These are phyloP conservation scores for Cucumis melo DNA, from an alignment of 306 rosid species.

Conservation along the genomic window DNA sequence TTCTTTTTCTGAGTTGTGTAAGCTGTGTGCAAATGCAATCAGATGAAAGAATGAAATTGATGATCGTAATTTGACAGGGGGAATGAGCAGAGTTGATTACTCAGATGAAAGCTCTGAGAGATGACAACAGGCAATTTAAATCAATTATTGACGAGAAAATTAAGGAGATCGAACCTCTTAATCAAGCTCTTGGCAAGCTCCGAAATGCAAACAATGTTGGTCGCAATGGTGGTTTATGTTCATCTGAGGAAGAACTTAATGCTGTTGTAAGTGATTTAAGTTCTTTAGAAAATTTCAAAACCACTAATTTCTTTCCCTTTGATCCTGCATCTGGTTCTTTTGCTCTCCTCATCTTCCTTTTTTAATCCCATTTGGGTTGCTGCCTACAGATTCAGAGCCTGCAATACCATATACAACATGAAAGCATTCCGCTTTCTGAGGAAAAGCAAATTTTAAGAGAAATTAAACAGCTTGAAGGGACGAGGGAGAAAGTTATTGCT, in stretches of 20 bases:
- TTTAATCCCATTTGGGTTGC: slow-evolving; percentile 29
- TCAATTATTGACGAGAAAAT: slow-evolving; percentile 56
- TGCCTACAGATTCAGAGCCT: slow-evolving; percentile 57
- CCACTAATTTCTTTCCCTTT: no score
- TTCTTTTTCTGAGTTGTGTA: background rate
- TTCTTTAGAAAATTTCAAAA: no score
- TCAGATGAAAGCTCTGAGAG: slow-evolving; percentile 65
- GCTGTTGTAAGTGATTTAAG: no score
- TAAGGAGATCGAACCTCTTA: slow-evolving; percentile 78
- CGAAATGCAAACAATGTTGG: slow-evolving; percentile 54
- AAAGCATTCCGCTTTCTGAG: slow-evolving; percentile 81
- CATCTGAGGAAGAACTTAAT: no score
- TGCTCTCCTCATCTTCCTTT: no score
- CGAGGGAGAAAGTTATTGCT: slow-evolving; percentile 77
- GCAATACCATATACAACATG: slow-evolving; percentile 84
- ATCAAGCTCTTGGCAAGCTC: slow-evolving; percentile 81
- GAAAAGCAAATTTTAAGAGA: slow-evolving; percentile 85
- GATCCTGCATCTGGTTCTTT: no score
- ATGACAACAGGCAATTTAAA: slow-evolving; percentile 50
- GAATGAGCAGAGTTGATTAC: slow-evolving; percentile 60
- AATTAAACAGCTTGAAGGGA: slow-evolving; percentile 86
- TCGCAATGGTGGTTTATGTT: no score
- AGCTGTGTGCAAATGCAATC: background rate
- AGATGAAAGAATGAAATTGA: no score
- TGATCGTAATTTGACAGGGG: slow-evolving; percentile 20